Evolutionary conservation across 352 stramenopile genomes (phyloP), one percentile per base, ranked within the genome.

Genomic region (Peronosclerospora sorghi): DNA sequence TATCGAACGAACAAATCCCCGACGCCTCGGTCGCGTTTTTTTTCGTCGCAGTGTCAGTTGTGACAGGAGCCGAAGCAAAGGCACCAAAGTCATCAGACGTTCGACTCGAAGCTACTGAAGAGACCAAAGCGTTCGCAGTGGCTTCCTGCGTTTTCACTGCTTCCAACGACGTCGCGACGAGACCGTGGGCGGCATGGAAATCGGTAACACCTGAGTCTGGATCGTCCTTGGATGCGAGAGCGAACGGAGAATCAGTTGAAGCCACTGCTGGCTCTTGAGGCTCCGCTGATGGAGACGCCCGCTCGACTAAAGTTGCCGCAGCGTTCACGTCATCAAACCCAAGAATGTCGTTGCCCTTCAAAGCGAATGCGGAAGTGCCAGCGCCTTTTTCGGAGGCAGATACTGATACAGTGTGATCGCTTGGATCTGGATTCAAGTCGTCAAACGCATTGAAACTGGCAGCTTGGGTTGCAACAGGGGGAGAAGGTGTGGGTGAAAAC

Each of bases 301-400:
- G 44, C n/a, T 48, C 24, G 14, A 20, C 12, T 36, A 32, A 41
- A 27, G 37, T 28, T 32, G 54, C 21, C 48, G 51, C 23, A n/a
- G 49, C 24, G 30, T 39, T 63, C 28, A 68, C 65, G 14, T 52
- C 62, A 8, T 45, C 45, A 49, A 72, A 68, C 14, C 35, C 28
- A 38, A 48, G 35, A 1, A 60, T 48, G 43, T 46, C 36, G 23
- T 36, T 54, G 17, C 19, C 48, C 18, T 56, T 41, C 5, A 28
- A 32, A 32, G 45, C 49, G 38, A 62, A 59, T 18, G 57, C 52
- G 10, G 48, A 66, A 28, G 52, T 53, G 32, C 35, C 44, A 15
- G 40, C 51, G 4, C 32, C 19, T 9, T 48, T 40, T 2, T 56
- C 45, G 9, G 26, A 21, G 21, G 36, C 29, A 37, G 20, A 2